phyloP scores from a whole-genome alignment of 2,329 filamentous ascomycete species.

The Diplodia intermedia region DNA sequence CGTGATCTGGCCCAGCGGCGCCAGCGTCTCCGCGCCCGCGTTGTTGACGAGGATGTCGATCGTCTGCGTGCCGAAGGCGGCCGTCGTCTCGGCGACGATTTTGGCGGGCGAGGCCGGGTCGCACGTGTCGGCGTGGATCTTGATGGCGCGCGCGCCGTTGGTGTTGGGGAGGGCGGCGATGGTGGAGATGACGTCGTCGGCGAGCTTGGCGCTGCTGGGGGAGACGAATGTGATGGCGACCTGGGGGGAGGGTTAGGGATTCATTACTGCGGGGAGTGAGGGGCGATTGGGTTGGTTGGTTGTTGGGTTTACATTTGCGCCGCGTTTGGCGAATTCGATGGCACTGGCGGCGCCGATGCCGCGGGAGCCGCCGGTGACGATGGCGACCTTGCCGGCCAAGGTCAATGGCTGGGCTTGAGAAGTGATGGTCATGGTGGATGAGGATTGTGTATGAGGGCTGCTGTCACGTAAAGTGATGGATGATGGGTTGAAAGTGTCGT shows the following conservation, averaged over 20 bases:
- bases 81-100: constrained; percentile 48
- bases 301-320: constrained; percentile 56
- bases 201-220: constrained; percentile 45
- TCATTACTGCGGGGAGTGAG: too few relatives aligned
- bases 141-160: constrained; percentile 59
- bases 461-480: neutral
- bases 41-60: constrained; percentile 95
- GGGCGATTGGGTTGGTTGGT: too few relatives aligned
- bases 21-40: constrained; percentile 89
- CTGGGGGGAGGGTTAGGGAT: constrained; percentile 74
- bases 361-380: constrained; percentile 90
- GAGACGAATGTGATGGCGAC: constrained; percentile 54
- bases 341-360: constrained; percentile 86
- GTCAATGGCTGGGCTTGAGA: neutral
- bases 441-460: neutral
- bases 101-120: constrained; percentile 87
- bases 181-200: constrained; percentile 44
- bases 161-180: constrained; percentile 38
- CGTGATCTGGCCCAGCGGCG: constrained; percentile 82
- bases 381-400: constrained; percentile 77
- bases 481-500: neutral
- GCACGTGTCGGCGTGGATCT: constrained; percentile 81
- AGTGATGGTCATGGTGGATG: neutral
- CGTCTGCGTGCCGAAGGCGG: constrained; percentile 66
- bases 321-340: constrained; percentile 83